Base-by-base conservation (phyloP, 768 basidiomycete genomes). In the Suillus lakei region DNA sequence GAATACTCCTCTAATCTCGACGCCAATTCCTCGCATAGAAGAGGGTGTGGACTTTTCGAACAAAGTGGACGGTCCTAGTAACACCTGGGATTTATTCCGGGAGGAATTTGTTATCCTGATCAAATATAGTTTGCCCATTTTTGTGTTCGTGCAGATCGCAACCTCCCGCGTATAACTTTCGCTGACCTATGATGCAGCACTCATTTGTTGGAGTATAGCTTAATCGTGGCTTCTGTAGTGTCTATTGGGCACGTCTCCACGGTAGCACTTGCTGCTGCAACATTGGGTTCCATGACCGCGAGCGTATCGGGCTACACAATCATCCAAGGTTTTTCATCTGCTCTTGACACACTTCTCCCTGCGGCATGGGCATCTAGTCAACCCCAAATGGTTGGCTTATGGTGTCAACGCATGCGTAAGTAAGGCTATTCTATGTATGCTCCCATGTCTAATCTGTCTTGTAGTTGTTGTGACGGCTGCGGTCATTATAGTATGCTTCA, bases 221-320 rank as follows among this genome's bases (percentile, higher is more conserved):
- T 99, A 38, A 85, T 94, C 53, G 82, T 97, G 50, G 89, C 89
- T 3, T 90, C 93, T 12, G 93, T 97, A 56, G 77, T 99, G 43
- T 90, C 90, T 15, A 91, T 97, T 32, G 96, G 97, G 0, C 96
- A 98, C 76, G 78, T 98, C 12, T 95, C 94, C 1, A 97, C 96
- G 0, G 87, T 86, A 1, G 93, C 95, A 23, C 86, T 99, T 0
- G 97, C 97, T 2, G 95, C 93, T 0, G 87, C 91, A 28, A 89
- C 86, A 23, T 77, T 92, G 10, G 90, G 86, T 2, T 88, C 87
- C 15, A 91, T 92, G 89, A 91, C 90, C 0, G 88, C 87, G 26
- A 86, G 84, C 61, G 88, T 90, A 12, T 72, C 76, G 1, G 76
- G 76, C 36, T 74, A 81, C 59, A 91, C 89, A 68, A 89, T 97